These are phyloP conservation scores for Hypoxylon sp. DNA, from an alignment of 2,329 filamentous ascomycete species.

Conservation along the genomic window DNA sequence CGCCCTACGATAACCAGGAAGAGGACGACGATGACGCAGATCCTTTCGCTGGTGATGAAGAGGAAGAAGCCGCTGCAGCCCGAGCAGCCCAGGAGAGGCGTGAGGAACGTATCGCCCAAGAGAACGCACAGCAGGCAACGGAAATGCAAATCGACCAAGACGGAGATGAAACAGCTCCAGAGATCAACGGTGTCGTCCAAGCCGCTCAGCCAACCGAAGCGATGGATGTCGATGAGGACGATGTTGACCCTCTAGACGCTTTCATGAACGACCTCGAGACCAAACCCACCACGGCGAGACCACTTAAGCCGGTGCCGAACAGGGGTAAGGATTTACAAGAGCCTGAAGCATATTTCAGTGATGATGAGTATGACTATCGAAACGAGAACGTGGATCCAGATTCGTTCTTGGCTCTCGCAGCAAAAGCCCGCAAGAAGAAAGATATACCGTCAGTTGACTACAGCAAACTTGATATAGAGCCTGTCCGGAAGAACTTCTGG, in stretches of 20 bases:
- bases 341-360: constrained; percentile 88
- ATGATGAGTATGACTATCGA: constrained; percentile 76
- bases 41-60: constrained; percentile 84
- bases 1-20: constrained; percentile 70
- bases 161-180: constrained; percentile 41
- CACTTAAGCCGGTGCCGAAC: constrained; percentile 53
- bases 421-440: constrained; percentile 84
- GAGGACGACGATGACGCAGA: constrained; percentile 78
- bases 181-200: constrained; percentile 43
- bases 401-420: constrained; percentile 64
- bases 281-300: constrained; percentile 48
- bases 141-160: constrained; percentile 55
- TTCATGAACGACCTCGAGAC: constrained; percentile 84
- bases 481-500: constrained; percentile 95
- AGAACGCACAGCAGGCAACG: constrained; percentile 62
- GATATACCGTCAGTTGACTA: constrained; percentile 92
- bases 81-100: constrained; percentile 87
- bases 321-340: constrained; percentile 68
- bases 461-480: constrained; percentile 83
- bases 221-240: constrained; percentile 74
- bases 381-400: constrained; percentile 61
- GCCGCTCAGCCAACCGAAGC: constrained; percentile 52
- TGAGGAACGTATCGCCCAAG: constrained; percentile 71
- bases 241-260: constrained; percentile 92
- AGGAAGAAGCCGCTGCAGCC: constrained; percentile 87